phyloP scores from a whole-genome alignment of 176 grass and related monocot species.

The Musa troglodytarum region DNA sequence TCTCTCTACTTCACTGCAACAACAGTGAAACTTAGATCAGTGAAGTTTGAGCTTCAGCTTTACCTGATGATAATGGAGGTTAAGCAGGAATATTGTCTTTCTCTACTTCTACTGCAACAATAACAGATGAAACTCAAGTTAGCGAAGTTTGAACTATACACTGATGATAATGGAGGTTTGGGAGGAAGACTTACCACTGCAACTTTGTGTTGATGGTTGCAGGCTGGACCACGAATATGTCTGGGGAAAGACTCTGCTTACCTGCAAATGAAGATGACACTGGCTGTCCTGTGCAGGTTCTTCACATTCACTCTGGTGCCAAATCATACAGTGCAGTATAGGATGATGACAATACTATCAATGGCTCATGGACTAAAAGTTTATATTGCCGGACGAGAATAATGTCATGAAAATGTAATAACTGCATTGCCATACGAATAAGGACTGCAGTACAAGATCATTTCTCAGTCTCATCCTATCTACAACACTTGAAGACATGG shows the following conservation, averaged over 20 bases:
- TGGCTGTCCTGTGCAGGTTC: conserved; percentile 75
- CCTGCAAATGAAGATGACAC: conserved; percentile 96
- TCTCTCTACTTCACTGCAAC: background rate
- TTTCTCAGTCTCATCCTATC: too few relatives aligned
- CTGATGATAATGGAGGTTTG: background rate
- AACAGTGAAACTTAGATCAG: background rate
- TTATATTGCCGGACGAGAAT: conserved; percentile 21
- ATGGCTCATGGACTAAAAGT: conserved; percentile 90
- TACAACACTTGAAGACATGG: too few relatives aligned
- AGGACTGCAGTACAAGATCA: too few relatives aligned
- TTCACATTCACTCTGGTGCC: conserved; percentile 57
- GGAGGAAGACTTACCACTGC: background rate
- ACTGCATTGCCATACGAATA: too few relatives aligned
- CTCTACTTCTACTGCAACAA: too few relatives aligned
- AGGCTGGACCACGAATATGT: conserved; percentile 82
- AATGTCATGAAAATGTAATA: too few relatives aligned
- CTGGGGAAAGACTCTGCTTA: conserved; percentile 91
- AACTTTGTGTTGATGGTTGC: background rate
- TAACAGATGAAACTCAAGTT: too few relatives aligned
- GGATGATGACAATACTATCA: conserved; percentile 94
- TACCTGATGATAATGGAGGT: background rate
- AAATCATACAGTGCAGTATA: conserved; percentile 66
- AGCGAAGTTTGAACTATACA: too few relatives aligned
- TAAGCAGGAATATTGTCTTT: too few relatives aligned
- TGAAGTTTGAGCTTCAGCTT: background rate